Percentiles rank a stretch among this genome's conserved stretches.
phyloP scores from a whole-genome alignment of 768 basidiomycete genomes.

The Tricholoma hemisulphureum region DNA sequence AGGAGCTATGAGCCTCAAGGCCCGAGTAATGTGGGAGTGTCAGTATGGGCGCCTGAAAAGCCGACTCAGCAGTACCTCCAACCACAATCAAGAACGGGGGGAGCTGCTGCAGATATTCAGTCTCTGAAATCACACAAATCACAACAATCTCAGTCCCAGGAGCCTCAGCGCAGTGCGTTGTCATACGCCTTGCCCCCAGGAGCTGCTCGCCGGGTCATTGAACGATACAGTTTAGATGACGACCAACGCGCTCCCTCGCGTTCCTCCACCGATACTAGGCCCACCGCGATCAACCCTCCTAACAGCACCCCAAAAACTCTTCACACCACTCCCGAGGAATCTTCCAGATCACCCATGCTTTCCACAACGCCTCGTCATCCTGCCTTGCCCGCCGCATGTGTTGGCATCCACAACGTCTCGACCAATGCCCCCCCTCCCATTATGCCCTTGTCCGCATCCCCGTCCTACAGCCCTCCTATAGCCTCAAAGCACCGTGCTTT shows the following conservation, averaged over 20 bases:
- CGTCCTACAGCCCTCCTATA: constrained; percentile 61
- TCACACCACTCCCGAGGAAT: constrained; percentile 18
- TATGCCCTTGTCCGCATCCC: constrained; percentile 58
- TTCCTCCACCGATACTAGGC: constrained; percentile 33
- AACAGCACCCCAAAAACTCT: constrained; percentile 23
- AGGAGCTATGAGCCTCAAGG: constrained; percentile 18
- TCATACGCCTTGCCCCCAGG: constrained; percentile 47
- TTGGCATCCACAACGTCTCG: constrained; percentile 25
- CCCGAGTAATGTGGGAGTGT: constrained; percentile 14
- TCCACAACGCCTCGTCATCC: constrained; percentile 46
- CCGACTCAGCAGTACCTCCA: constrained; percentile 16
- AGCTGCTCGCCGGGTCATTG: constrained; percentile 45
- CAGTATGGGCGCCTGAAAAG: constrained; percentile 24
- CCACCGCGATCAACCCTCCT: constrained; percentile 28
- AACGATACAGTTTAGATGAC: constrained; percentile 55
- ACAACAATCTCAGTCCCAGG: constrained; percentile 35
- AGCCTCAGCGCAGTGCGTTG: constrained; percentile 36
- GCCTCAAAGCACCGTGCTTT: constrained; percentile 66
- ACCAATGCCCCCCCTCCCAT: constrained; percentile 37
- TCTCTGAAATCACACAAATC: constrained; percentile 26
- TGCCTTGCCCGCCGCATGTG: constrained; percentile 31
- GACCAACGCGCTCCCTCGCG: constrained; percentile 34
- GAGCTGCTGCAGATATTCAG: constrained; percentile 31
- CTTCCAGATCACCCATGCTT: constrained; percentile 28
- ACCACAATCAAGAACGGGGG: constrained; percentile 22